Conservation (phyloP, 2,329 filamentous ascomycete genomes). For the Venturia pyrina region DNA sequence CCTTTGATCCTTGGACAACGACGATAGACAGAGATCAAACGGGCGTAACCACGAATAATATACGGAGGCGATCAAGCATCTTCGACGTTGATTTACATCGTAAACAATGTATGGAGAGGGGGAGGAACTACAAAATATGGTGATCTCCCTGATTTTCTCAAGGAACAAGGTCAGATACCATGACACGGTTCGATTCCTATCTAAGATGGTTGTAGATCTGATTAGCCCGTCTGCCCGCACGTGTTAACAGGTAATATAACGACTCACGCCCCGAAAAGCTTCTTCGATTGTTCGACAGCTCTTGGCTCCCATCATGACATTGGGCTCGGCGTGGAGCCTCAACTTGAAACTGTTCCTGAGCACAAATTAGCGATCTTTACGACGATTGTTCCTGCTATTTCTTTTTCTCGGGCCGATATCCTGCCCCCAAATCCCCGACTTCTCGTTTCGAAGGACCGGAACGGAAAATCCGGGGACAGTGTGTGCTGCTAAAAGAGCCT, state of each 20-base stretch:
- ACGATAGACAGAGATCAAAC: background rate
- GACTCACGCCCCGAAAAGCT: too few relatives aligned
- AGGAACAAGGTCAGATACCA: background rate
- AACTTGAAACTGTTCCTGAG: background rate
- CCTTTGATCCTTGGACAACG: background rate
- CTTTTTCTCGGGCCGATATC: background rate
- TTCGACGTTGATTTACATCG: background rate
- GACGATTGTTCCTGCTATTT: background rate
- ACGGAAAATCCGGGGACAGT: background rate
- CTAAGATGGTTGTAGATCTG: background rate
- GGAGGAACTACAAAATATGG: background rate
- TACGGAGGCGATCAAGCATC: background rate
- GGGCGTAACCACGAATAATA: background rate
- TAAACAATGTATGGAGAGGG: background rate
- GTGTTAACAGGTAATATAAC: background rate
- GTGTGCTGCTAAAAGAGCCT: background rate
- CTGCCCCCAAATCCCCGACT: background rate
- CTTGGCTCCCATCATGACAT: background rate
- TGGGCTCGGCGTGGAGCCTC: background rate
- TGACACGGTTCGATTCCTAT: background rate
- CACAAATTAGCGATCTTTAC: background rate
- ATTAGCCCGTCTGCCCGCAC: background rate
- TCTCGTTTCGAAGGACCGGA: background rate
- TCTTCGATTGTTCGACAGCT: background rate
- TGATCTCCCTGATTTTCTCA: background rate